Evolutionary conservation across 73 alveolate species (phyloP), one percentile per base, ranked within the genome.

Genomic region (Tetrahymena elliotti): DNA sequence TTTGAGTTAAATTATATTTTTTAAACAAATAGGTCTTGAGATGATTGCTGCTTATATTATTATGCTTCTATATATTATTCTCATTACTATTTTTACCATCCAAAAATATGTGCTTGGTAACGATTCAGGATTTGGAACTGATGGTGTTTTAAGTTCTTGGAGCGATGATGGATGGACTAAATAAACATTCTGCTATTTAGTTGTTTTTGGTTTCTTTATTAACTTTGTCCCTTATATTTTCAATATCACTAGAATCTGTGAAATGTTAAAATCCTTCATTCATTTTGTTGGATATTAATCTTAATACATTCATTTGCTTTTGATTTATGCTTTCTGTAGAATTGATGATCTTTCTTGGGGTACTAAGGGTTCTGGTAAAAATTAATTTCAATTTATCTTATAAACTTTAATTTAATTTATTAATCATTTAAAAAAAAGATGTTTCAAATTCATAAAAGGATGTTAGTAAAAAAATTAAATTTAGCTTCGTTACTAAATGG

Each of bases 331-430:
- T 10, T 94, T 94, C 31, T 94, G 96, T 53, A 94, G 96, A 92
- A 94, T 94, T 16, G 96, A 94, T 52, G 96, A 94, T 52, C 83
- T 94, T 52, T 94, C 96, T 47, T 94, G 96, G 96, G 96, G 96
- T 15, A 94, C 96, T 31, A 94, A 94, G 83, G 96, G 96, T 68
- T 68, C 88, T 68, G 88, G 88, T 68, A 68, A 68, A 68, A 7
- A 24, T n/a, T 53, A 7, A 22, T 27, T 6, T 22, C 35, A 2
- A 3, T 27, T 3, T 27, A 22, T 68, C 88, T 27, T 68, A n/a
- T n/a, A n/a, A n/a, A n/a, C n/a, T n/a, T n/a, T n/a, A n/a, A n/a
- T n/a, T n/a, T n/a, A n/a, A n/a, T n/a, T n/a, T n/a, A n/a, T n/a
- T n/a, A n/a, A n/a, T n/a, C n/a, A n/a, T n/a, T n/a, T n/a, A n/a